phyloP scores from a whole-genome alignment of 2,329 filamentous ascomycete species.

The Didymosphaeria variabile region DNA sequence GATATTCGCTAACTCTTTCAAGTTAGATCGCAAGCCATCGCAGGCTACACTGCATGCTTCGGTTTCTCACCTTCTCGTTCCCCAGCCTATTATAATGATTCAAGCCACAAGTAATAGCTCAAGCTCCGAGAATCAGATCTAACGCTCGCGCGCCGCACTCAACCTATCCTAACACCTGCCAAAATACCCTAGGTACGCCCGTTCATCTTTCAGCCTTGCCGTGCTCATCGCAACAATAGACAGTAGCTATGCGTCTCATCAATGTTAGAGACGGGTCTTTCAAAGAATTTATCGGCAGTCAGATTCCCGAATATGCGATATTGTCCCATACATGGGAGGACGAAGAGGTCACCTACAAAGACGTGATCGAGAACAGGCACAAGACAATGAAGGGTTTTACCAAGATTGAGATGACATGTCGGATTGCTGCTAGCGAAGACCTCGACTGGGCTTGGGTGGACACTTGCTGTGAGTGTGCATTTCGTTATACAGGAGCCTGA shows the following conservation, averaged over 20 bases:
- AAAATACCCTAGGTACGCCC: background rate
- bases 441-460: conserved; percentile 19
- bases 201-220: background rate
- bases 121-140: background rate
- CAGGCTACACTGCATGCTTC: background rate
- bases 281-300: conserved; percentile 15
- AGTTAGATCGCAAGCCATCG: background rate
- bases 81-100: too few species aligned
- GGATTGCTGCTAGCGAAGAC: background rate
- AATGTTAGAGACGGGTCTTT: conserved; percentile 9
- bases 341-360: conserved; percentile 15
- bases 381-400: conserved; percentile 11
- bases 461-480: conserved; percentile 13
- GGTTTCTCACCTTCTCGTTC: too few species aligned
- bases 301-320: conserved; percentile 20
- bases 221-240: background rate
- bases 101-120: too few species aligned
- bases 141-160: background rate
- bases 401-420: conserved; percentile 16
- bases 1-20: background rate
- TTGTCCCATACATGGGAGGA: conserved; percentile 22
- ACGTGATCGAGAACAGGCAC: conserved; percentile 8
- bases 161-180: too few species aligned
- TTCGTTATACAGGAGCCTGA: background rate
- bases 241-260: conserved; percentile 22